phyloP scores from a whole-genome alignment of 352 stramenopile species.

The Saprolegnia diclina region DNA sequence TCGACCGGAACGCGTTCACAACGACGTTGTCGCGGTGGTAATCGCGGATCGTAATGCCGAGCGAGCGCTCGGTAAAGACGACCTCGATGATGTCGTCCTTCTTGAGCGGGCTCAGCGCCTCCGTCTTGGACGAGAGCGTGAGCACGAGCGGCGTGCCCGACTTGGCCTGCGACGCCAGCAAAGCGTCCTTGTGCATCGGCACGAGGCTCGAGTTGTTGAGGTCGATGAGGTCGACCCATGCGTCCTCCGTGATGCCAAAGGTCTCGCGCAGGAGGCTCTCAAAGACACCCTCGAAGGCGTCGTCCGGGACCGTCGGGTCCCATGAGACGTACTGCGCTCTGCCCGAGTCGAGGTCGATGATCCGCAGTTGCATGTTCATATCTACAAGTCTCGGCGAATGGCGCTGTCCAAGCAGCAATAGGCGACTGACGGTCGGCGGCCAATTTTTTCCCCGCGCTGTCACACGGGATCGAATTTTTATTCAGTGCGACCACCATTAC shows the following conservation, averaged over 20 bases:
- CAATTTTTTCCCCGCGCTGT: background rate
- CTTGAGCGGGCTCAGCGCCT: conserved; percentile 76
- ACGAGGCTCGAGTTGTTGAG: conserved; percentile 73
- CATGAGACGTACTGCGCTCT: conserved; percentile 66
- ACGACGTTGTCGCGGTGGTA: conserved; percentile 72
- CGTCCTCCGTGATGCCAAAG: conserved; percentile 78
- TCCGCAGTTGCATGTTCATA: conserved; percentile 32
- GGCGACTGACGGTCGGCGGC: background rate
- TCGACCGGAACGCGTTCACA: conserved; percentile 78
- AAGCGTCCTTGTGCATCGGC: conserved; percentile 58
- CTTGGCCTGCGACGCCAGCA: conserved; percentile 2
- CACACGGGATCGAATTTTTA: conserved; percentile 3
- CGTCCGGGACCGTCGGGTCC: conserved; percentile 72
- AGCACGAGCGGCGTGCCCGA: conserved; percentile 48
- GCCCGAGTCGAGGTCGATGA: conserved; percentile 83
- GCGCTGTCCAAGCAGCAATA: background rate
- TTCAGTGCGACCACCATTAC: background rate
- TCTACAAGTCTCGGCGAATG: background rate
- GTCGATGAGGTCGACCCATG: conserved; percentile 83
- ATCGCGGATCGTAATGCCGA: conserved; percentile 82
- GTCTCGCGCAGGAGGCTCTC: conserved; percentile 64
- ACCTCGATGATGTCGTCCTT: conserved; percentile 74
- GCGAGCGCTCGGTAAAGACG: conserved; percentile 53
- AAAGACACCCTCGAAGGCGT: conserved; percentile 75
- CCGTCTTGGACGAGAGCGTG: conserved; percentile 76